Conservation (phyloP, 352 stramenopile species). For the Phytophthora colocasiae region DNA sequence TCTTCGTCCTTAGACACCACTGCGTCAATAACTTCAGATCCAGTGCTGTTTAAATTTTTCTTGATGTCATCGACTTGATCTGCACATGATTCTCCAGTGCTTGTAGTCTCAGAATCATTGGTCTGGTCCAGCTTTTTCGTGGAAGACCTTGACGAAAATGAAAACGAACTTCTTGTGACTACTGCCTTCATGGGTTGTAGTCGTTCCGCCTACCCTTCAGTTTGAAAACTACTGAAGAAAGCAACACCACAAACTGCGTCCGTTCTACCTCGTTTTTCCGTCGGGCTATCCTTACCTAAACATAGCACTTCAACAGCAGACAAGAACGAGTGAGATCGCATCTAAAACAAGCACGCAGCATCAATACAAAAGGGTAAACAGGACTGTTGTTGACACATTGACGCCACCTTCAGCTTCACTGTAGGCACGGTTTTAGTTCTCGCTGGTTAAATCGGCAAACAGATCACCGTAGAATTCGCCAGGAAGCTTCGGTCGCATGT, state of each 20-base stretch:
- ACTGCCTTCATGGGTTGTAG: constrained; percentile 13
- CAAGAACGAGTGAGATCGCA: constrained; percentile 8
- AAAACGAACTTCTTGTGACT: constrained; percentile 27
- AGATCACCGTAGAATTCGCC: constrained; percentile 88
- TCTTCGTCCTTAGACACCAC: constrained; percentile 3
- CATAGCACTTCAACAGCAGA: constrained; percentile 29
- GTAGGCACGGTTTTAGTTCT: constrained; percentile 15
- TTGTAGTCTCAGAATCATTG: background rate
- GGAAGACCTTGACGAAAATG: constrained; percentile 28
- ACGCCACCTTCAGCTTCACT: constrained; percentile 11
- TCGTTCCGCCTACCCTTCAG: too few relatives aligned
- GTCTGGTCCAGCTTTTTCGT: constrained; percentile 19
- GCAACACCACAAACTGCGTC: too few relatives aligned
- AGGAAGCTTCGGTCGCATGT: constrained; percentile 85
- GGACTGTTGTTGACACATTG: constrained; percentile 29
- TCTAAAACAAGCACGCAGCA: constrained; percentile 22
- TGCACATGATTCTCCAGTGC: background rate
- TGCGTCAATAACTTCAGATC: constrained; percentile 5
- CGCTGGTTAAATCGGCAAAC: constrained; percentile 65
- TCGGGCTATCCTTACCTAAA: constrained; percentile 19
- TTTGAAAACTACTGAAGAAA: too few relatives aligned
- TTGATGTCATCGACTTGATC: constrained; percentile 5
- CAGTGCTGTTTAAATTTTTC: constrained; percentile 6
- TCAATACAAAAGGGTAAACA: constrained; percentile 19
- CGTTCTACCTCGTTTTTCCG: background rate